phyloP scores from a whole-genome alignment of 164 flowering plant species.

The Stephania cephalantha region DNA sequence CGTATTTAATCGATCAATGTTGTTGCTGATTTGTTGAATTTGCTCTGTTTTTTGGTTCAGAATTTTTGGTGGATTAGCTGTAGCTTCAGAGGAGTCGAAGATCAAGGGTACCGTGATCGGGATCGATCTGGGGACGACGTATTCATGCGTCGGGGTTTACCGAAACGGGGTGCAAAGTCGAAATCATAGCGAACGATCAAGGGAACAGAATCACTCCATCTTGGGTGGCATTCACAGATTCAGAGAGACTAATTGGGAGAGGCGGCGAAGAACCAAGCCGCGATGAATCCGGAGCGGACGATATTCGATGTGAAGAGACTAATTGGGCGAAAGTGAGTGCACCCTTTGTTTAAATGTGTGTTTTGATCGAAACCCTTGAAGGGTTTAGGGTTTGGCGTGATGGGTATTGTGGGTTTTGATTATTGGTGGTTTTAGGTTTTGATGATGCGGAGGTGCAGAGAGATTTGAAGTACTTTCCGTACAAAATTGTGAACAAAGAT shows the following conservation, averaged over 20 bases:
- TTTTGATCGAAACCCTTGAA: neutral
- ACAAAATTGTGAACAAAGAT: constrained; percentile 44
- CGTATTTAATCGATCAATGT: neutral
- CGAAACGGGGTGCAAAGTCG: constrained; percentile 30
- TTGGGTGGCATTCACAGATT: constrained; percentile 44
- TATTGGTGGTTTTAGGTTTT: constrained; percentile 21
- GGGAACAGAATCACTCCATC: constrained; percentile 50
- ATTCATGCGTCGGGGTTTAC: constrained; percentile 43
- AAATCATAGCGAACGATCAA: constrained; percentile 49
- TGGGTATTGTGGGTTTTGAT: neutral
- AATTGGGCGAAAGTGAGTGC: constrained; percentile 42
- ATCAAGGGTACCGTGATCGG: constrained; percentile 41
- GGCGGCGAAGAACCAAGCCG: constrained; percentile 54
- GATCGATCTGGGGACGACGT: constrained; percentile 45
- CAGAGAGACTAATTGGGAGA: constrained; percentile 45
- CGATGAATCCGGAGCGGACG: constrained; percentile 39
- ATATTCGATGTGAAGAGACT: constrained; percentile 44
- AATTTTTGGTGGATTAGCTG: constrained; percentile 19
- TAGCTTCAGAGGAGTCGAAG: constrained; percentile 24
- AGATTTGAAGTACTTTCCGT: constrained; percentile 36
- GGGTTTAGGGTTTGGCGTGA: neutral
- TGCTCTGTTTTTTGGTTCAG: constrained; percentile 10
- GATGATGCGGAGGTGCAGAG: constrained; percentile 46
- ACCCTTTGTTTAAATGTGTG: neutral
- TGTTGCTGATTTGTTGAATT: neutral